phyloP scores from a whole-genome alignment of 768 basidiomycete species.

The Cyclocybe cylindracea region DNA sequence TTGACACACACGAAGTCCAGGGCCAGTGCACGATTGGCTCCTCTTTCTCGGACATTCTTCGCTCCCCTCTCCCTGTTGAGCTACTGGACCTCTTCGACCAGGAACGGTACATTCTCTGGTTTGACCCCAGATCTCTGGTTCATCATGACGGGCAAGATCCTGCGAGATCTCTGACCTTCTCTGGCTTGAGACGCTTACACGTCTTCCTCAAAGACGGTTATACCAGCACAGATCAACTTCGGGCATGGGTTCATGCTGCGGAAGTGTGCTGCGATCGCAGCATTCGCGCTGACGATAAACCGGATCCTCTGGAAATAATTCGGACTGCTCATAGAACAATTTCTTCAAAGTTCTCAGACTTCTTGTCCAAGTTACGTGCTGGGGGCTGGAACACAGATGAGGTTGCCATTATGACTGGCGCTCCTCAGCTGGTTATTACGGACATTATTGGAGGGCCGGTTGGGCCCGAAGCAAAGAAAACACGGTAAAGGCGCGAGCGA shows the following conservation, averaged over 20 bases:
- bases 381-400: slow-evolving; percentile 38
- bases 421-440: no score
- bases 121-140: slow-evolving; percentile 31
- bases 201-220: slow-evolving; percentile 56
- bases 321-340: slow-evolving; percentile 15
- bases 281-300: background rate
- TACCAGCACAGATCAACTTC: slow-evolving; percentile 46
- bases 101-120: slow-evolving; percentile 59
- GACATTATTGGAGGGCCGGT: no score
- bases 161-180: background rate
- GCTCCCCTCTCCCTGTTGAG: slow-evolving; percentile 22
- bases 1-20: slow-evolving; percentile 28
- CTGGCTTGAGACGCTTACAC: slow-evolving; percentile 31
- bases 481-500: no score
- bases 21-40: slow-evolving; percentile 56
- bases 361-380: slow-evolving; percentile 22
- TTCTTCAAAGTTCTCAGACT: slow-evolving; percentile 20
- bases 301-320: slow-evolving; percentile 18
- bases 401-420: no score
- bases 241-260: slow-evolving; percentile 53
- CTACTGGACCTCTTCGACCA: slow-evolving; percentile 40
- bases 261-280: slow-evolving; percentile 31
- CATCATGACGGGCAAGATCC: slow-evolving; percentile 1
- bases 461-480: no score
- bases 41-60: slow-evolving; percentile 37